These are phyloP conservation scores for Graphiopsis chlorocephala DNA, from an alignment of 2,329 filamentous ascomycete species.

Conservation along the genomic window DNA sequence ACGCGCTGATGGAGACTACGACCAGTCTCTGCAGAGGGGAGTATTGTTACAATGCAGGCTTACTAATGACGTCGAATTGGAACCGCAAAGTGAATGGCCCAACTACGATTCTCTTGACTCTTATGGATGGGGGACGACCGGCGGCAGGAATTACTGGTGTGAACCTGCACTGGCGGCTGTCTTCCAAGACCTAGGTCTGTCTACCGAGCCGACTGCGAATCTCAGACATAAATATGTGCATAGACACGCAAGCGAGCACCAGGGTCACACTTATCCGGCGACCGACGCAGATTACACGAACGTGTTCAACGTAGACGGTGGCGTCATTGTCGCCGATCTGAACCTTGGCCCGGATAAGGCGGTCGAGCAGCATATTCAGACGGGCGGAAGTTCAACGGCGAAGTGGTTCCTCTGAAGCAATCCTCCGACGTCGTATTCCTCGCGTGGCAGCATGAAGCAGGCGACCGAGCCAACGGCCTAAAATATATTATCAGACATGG, in stretches of 20 bases:
- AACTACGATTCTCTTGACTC: neutral
- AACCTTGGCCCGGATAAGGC: neutral
- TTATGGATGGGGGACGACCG: neutral
- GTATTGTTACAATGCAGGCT: neutral
- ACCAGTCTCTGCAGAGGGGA: neutral
- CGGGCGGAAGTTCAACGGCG: no score
- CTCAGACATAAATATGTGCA: neutral
- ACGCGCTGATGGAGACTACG: neutral
- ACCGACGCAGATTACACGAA: neutral
- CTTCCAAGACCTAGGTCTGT: neutral
- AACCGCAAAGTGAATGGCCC: neutral
- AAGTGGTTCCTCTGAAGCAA: slow-evolving; percentile 4
- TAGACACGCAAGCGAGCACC: neutral
- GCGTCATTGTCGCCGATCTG: neutral
- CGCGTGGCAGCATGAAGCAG: slow-evolving; percentile 8
- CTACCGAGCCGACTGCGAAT: neutral
- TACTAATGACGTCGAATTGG: neutral
- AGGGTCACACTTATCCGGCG: neutral
- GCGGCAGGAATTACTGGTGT: neutral
- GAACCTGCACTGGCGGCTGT: neutral
- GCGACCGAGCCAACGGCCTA: neutral
- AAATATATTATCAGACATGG: neutral
- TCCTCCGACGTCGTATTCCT: slow-evolving; percentile 23
- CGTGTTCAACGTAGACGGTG: neutral
- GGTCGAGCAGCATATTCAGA: neutral